Evolutionary conservation across 345 rosid genomes (phyloP).

Genomic region (Eucalyptus cladocalyx): DNA sequence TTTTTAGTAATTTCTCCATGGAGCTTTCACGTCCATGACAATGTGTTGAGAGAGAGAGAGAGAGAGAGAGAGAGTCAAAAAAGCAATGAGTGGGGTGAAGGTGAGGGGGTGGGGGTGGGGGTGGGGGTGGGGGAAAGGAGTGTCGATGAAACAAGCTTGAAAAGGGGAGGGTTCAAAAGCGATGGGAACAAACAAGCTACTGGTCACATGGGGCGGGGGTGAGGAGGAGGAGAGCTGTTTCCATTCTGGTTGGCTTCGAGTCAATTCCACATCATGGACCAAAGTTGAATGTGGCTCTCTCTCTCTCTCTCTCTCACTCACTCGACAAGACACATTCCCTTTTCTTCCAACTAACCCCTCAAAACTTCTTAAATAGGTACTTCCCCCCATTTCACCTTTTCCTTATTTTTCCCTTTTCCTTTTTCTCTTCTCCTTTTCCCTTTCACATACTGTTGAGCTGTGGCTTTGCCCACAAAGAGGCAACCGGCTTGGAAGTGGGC

Average conservation of each 20-base stretch:
- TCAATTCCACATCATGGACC: conserved; percentile 26
- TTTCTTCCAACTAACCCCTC: background rate
- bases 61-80: background rate
- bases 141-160: conserved; percentile 1
- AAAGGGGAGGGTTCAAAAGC: conserved; percentile 2
- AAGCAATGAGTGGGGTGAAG: background rate
- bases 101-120: background rate
- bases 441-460: background rate
- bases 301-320: background rate
- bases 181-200: conserved; percentile 18
- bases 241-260: conserved; percentile 22
- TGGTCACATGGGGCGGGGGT: conserved; percentile 30
- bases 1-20: background rate
- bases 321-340: background rate
- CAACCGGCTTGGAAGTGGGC: background rate
- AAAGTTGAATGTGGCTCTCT: conserved; percentile 17
- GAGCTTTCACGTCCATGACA: background rate
- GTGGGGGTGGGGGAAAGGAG: background rate
- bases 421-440: background rate
- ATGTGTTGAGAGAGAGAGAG: background rate
- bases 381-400: background rate
- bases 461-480: background rate
- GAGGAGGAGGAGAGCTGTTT: conserved; percentile 9
- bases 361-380: background rate
- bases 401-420: background rate